phyloP scores from a whole-genome alignment of 2,329 filamentous ascomycete species.

The Colletotrichum paranaense region DNA sequence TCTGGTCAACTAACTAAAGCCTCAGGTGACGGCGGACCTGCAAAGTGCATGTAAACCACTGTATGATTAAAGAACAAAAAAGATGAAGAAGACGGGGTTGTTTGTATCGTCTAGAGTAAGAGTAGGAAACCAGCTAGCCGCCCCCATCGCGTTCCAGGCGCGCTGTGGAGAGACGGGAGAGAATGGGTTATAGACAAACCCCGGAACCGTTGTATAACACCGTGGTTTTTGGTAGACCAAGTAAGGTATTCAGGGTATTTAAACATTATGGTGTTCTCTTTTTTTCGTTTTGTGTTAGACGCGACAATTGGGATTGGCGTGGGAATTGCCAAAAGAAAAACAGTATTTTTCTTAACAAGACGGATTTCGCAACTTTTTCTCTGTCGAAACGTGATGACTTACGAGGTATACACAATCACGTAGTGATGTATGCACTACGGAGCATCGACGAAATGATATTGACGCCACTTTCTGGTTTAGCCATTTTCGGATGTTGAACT shows the following conservation, averaged over 20 bases:
- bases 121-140: neutral
- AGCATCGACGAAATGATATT: no score
- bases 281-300: neutral
- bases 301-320: neutral
- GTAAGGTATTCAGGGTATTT: no score
- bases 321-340: no score
- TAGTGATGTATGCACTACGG: no score
- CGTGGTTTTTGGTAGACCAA: neutral
- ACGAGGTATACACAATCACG: no score
- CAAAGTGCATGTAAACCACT: constrained; percentile 30
- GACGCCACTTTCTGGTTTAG: no score
- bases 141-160: neutral
- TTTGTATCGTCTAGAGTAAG: neutral
- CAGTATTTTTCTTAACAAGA: no score
- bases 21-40: constrained; percentile 24
- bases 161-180: neutral
- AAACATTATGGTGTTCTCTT: neutral
- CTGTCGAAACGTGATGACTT: no score
- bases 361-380: no score
- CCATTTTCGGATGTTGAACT: neutral
- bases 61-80: constrained; percentile 8
- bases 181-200: neutral
- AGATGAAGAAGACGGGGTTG: neutral
- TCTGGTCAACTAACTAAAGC: neutral
- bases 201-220: neutral